phyloP scores from a whole-genome alignment of 805 yeast species.

The Dipodascopsis uninucleata region DNA sequence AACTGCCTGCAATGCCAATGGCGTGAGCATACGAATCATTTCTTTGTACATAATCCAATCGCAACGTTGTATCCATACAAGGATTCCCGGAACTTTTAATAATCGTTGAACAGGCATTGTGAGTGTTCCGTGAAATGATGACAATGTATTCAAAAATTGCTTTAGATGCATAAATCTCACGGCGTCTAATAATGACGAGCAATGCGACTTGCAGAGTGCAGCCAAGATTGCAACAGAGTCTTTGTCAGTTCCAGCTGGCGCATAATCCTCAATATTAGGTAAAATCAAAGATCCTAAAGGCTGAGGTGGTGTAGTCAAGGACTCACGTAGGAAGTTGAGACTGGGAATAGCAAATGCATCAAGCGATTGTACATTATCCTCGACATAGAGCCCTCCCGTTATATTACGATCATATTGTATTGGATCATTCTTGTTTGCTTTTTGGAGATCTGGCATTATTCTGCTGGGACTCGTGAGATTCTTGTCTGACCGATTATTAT shows the following conservation, averaged over 20 bases:
- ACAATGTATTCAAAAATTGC: constrained; percentile 52
- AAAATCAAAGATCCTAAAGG: constrained; percentile 37
- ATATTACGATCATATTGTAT: too few relatives aligned
- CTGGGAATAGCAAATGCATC: constrained; percentile 14
- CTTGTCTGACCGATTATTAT: too few relatives aligned
- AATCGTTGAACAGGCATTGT: constrained; percentile 62
- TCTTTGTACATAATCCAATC: constrained; percentile 60
- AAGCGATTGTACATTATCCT: constrained; percentile 3
- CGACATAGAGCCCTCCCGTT: neutral
- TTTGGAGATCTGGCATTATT: too few relatives aligned
- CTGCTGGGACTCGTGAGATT: too few relatives aligned
- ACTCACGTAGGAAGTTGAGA: constrained; percentile 9
- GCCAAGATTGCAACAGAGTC: constrained; percentile 62
- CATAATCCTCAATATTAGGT: constrained; percentile 42
- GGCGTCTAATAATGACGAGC: constrained; percentile 60
- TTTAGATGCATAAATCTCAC: constrained; percentile 65
- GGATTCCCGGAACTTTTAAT: constrained; percentile 38
- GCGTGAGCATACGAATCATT: constrained; percentile 57
- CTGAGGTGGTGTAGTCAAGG: constrained; percentile 10
- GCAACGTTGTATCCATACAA: constrained; percentile 64
- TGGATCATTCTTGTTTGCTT: too few relatives aligned
- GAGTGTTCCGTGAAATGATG: constrained; percentile 52
- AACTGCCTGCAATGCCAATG: constrained; percentile 54
- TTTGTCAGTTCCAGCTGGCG: constrained; percentile 46
- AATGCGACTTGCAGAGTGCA: constrained; percentile 60